These are phyloP conservation scores for Pseudonectria foliicola DNA, from an alignment of 2,329 filamentous ascomycete species.

Conservation along the genomic window DNA sequence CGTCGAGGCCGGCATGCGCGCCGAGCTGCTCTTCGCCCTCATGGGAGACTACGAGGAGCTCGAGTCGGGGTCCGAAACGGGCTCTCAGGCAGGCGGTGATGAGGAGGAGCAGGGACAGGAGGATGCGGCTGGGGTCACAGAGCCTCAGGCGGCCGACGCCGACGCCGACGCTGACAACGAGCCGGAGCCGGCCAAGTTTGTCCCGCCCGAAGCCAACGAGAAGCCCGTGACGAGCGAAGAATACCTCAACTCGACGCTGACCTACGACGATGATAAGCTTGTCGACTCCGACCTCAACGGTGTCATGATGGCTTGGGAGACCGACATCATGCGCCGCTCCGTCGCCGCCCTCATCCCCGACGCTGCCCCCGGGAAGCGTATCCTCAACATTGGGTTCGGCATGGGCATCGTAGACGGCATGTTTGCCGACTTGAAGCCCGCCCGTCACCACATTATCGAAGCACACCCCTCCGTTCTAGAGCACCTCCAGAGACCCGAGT, in stretches of 20 bases:
- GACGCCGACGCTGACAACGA: conserved; percentile 20
- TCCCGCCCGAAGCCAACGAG: conserved; percentile 30
- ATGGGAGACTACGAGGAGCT: conserved; percentile 77
- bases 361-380: conserved; percentile 47
- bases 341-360: conserved; percentile 57
- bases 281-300: conserved; percentile 72
- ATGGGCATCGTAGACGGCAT: conserved; percentile 84
- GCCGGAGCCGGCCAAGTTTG: conserved; percentile 22
- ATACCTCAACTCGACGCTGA: conserved; percentile 62
- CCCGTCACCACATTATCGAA: conserved; percentile 76
- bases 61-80: conserved; percentile 43
- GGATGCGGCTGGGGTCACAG: conserved; percentile 27
- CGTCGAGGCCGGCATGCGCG: conserved; percentile 83
- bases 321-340: conserved; percentile 73
- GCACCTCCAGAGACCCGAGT: conserved; percentile 45
- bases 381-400: conserved; percentile 83
- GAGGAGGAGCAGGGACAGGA: conserved; percentile 43
- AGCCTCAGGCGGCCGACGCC: conserved; percentile 24
- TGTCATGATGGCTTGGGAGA: conserved; percentile 94
- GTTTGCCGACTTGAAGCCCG: conserved; percentile 61
- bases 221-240: conserved; percentile 54
- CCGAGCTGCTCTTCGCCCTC: conserved; percentile 77
- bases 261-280: conserved; percentile 58
- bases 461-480: conserved; percentile 72
- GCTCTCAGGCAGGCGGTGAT: conserved; percentile 19